phyloP scores from a whole-genome alignment of 2,329 filamentous ascomycete species.

The Metarhizium robertsii region DNA sequence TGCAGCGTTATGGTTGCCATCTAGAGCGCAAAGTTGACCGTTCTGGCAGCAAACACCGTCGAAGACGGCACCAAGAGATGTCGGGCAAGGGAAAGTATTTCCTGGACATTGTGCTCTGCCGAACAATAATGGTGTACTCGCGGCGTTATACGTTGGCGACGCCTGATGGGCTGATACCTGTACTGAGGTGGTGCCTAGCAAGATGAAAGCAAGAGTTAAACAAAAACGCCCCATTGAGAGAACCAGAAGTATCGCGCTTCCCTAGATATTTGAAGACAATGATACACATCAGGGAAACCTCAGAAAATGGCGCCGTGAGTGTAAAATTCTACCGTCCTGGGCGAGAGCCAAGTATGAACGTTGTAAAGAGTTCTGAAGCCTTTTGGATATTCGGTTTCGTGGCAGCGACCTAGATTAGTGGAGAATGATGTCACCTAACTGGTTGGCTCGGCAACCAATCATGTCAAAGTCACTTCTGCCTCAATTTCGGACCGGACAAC shows the following conservation, averaged over 20 bases:
- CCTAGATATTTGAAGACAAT: not conserved
- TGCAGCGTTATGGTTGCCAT: slow-evolving; percentile 38
- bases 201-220: not conserved
- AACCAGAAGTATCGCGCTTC: not conserved
- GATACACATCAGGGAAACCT: not conserved
- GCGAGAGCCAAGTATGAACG: not conserved
- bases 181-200: not conserved
- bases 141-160: slow-evolving; percentile 11
- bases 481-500: too few relatives aligned
- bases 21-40: slow-evolving; percentile 40
- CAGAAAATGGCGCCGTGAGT: not conserved
- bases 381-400: not conserved
- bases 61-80: slow-evolving; percentile 35
- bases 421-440: not conserved
- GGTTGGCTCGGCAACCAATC: slow-evolving; percentile 17
- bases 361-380: not conserved
- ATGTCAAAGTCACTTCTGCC: not conserved
- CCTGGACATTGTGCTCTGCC: slow-evolving; percentile 32
- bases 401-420: not conserved
- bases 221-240: not conserved
- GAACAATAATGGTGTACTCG: slow-evolving; percentile 14
- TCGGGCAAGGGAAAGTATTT: slow-evolving; percentile 41
- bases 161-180: not conserved
- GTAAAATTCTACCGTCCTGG: not conserved
- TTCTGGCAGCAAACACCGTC: slow-evolving; percentile 40